Conservation (phyloP, 2,329 filamentous ascomycete genomes). For the Cladosporium oxysporum region DNA sequence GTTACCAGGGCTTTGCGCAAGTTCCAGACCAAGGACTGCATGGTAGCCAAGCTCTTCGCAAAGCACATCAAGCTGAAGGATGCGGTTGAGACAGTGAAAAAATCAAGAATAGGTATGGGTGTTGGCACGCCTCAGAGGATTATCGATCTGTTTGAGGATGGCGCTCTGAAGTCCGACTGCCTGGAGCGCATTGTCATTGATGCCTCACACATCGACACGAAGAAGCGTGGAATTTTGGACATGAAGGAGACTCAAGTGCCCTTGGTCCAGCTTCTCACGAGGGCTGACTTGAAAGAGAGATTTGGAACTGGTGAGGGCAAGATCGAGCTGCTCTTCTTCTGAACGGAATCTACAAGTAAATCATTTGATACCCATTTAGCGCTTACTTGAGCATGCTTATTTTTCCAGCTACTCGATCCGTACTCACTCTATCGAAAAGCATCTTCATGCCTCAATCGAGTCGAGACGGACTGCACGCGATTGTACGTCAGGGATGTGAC, state of each 20-base stretch:
- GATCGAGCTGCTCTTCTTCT: constrained; percentile 61
- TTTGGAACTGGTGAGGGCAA: constrained; percentile 59
- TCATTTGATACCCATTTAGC: constrained; percentile 13
- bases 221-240: constrained; percentile 90
- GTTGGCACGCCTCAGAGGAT: constrained; percentile 87
- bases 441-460: background rate
- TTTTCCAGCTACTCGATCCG: background rate
- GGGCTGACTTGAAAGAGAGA: constrained; percentile 68
- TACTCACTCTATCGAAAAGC: background rate
- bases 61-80: constrained; percentile 97
- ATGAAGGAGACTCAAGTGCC: constrained; percentile 92
- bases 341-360: background rate
- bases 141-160: constrained; percentile 78
- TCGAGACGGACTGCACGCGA: no score
- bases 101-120: constrained; percentile 72
- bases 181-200: constrained; percentile 83
- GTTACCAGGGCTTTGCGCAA: constrained; percentile 73
- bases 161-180: constrained; percentile 47
- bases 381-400: background rate
- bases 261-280: constrained; percentile 71
- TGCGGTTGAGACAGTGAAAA: constrained; percentile 73
- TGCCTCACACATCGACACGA: constrained; percentile 89
- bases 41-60: constrained; percentile 89
- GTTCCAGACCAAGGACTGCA: constrained; percentile 75
- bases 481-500: background rate